Conservation (phyloP, 2,329 filamentous ascomycete genomes). For the Alternaria novae-zelandiae region DNA sequence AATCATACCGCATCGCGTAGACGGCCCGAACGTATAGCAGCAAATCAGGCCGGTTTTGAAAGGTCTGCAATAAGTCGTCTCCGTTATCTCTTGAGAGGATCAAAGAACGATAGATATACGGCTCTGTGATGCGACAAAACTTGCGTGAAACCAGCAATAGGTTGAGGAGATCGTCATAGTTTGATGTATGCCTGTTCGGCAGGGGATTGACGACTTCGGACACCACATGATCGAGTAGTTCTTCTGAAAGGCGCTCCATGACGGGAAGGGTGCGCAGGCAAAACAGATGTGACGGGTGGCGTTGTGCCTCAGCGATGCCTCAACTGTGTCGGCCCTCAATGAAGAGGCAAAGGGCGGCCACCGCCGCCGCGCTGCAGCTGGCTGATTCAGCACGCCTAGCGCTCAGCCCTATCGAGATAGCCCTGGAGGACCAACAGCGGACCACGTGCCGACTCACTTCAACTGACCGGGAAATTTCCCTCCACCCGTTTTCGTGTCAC, state of each 20-base stretch:
- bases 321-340: neutral
- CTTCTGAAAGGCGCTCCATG: conserved; percentile 15
- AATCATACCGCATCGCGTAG: neutral
- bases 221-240: conserved; percentile 15
- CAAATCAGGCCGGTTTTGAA: neutral
- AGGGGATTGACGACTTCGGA: conserved; percentile 2
- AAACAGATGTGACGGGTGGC: neutral
- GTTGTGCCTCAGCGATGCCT: neutral
- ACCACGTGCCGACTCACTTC: neutral
- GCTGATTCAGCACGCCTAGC: conserved; percentile 2
- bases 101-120: conserved; percentile 10
- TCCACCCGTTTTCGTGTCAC: neutral
- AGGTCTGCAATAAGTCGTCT: neutral
- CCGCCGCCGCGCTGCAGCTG: neutral
- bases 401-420: neutral
- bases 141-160: conserved; percentile 12
- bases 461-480: neutral
- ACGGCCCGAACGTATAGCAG: neutral
- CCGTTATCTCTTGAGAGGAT: neutral
- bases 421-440: neutral
- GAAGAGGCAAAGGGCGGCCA: neutral
- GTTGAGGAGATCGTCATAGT: conserved; percentile 5
- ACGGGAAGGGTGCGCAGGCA: neutral
- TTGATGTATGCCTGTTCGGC: neutral
- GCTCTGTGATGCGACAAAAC: conserved; percentile 10